Percentiles rank a stretch among this genome's conserved stretches.
phyloP scores from a whole-genome alignment of 2,329 filamentous ascomycete genomes.

The Aspergillus nomiae region DNA sequence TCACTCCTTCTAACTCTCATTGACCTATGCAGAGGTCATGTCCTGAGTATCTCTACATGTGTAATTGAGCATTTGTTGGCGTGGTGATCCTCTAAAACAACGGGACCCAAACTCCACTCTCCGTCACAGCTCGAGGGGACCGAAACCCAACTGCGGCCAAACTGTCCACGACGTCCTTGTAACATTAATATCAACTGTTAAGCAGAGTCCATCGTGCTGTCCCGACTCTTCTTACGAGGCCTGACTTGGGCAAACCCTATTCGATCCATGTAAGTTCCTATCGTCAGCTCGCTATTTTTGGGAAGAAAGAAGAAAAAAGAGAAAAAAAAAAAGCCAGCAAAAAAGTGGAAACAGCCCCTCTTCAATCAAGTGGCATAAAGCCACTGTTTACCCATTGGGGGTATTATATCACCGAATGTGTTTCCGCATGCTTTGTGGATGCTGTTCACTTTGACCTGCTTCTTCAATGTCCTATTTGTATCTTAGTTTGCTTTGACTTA shows the following conservation, averaged over 20 bases:
- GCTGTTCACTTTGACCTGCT: not conserved
- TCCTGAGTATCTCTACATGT: not conserved
- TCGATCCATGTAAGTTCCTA: constrained; percentile 33
- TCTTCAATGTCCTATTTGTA: constrained; percentile 1
- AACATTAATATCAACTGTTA: constrained; percentile 7
- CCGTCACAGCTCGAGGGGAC: constrained; percentile 8
- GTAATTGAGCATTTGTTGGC: constrained; percentile 8
- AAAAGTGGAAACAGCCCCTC: not conserved
- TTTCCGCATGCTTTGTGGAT: constrained; percentile 1
- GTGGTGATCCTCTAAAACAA: constrained; percentile 19
- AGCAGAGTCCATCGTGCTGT: constrained; percentile 31
- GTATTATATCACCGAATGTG: not conserved
- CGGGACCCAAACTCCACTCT: constrained; percentile 30
- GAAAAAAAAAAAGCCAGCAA: not conserved
- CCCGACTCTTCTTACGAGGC: constrained; percentile 26
- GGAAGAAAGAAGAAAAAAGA: not conserved
- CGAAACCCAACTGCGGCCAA: not conserved
- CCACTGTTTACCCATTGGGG: not conserved
- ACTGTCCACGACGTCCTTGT: constrained; percentile 7
- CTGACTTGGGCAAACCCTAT: constrained; percentile 29
- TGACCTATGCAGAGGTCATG: not conserved
- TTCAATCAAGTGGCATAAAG: not conserved
- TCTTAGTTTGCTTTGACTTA: not conserved
- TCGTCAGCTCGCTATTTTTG: not conserved
- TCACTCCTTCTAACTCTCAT: not conserved